Conservation (phyloP, 495 filamentous ascomycete genomes). For the Aspergillus ostianus region DNA sequence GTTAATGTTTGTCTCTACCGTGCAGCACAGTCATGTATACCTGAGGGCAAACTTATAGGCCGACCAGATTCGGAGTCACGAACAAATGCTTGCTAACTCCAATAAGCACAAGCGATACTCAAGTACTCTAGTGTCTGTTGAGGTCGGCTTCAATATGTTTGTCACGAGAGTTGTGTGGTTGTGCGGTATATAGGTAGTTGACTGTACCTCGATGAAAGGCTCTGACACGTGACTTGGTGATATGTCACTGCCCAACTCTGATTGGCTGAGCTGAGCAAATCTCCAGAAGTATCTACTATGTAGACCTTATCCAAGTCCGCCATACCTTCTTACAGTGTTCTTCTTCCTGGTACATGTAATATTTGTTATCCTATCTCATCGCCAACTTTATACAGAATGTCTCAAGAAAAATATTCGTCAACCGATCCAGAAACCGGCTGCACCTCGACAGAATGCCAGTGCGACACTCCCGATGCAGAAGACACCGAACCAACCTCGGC, state of each 20-base stretch:
- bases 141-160: no score
- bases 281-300: neutral
- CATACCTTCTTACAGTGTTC: neutral
- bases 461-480: neutral
- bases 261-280: neutral
- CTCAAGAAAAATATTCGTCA: neutral
- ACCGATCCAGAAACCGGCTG: constrained; percentile 4
- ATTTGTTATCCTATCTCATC: neutral
- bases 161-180: neutral
- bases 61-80: no score
- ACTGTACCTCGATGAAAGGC: neutral
- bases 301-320: neutral
- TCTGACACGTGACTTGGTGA: neutral
- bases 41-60: no score
- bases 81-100: no score
- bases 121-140: no score
- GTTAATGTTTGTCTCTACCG: no score
- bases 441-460: neutral
- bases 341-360: neutral
- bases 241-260: constrained; percentile 7
- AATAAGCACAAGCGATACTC: no score
- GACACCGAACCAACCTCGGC: constrained; percentile 20
- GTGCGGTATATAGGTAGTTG: no score
- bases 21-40: no score
- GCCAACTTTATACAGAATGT: neutral